Conservation (phyloP, 768 basidiomycete species). For the Suillus sp. region DNA sequence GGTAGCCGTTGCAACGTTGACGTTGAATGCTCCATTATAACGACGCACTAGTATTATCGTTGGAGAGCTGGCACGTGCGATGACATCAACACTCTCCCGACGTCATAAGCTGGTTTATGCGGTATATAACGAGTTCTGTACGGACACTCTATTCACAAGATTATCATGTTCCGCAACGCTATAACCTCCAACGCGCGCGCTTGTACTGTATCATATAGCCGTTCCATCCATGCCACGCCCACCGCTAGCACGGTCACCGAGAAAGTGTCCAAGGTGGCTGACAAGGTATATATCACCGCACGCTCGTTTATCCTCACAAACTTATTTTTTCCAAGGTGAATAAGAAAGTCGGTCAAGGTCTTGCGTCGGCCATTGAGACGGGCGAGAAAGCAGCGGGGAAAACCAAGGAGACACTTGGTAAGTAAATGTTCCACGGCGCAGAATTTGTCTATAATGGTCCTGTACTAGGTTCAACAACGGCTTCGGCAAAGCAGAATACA, state of each 20-base stretch:
- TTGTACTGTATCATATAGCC: constrained; percentile 9
- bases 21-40: not conserved
- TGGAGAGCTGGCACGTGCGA: constrained; percentile 7
- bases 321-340: constrained; percentile 35
- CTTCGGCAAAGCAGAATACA: constrained; percentile 11
- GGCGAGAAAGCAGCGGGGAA: constrained; percentile 42
- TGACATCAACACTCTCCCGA: constrained; percentile 11
- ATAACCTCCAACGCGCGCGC: constrained; percentile 4
- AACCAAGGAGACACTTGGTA: constrained; percentile 41
- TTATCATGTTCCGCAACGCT: not conserved
- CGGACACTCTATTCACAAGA: not conserved
- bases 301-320: not conserved
- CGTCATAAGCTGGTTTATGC: constrained; percentile 8
- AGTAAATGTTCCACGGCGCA: constrained; percentile 6
- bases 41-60: not conserved
- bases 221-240: constrained; percentile 35
- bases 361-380: constrained; percentile 45
- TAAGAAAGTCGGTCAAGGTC: constrained; percentile 39
- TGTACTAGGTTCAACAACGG: constrained; percentile 7
- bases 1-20: not conserved
- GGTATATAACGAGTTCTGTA: not conserved
- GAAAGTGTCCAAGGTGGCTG: constrained; percentile 40
- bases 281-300: constrained; percentile 29
- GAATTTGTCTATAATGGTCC: not conserved
- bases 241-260: constrained; percentile 37